A percentile compares a stretch with the other conserved stretches of the same genome.
phyloP scores from a whole-genome alignment of 2,329 filamentous ascomycete species.

The Trichoderma aggressivum region DNA sequence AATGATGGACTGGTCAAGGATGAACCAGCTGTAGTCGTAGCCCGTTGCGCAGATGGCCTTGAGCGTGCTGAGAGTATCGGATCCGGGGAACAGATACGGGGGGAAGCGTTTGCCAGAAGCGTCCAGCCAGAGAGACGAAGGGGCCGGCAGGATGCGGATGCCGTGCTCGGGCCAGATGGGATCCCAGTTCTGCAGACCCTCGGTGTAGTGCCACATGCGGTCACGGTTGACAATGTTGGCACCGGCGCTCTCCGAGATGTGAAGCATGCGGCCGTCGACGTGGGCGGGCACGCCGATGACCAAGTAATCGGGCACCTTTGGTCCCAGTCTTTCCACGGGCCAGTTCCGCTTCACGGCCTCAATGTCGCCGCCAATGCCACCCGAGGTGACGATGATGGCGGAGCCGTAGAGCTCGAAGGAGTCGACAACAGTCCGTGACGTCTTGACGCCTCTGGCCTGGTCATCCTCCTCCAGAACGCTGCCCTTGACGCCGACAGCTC shows the following conservation, averaged over 20 bases:
- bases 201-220: conserved; percentile 65
- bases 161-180: conserved; percentile 60
- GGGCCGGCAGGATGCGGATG: conserved; percentile 58
- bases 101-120: conserved; percentile 57
- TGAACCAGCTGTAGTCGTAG: conserved; percentile 63
- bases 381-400: conserved; percentile 53
- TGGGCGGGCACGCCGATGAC: conserved; percentile 60
- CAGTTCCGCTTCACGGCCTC: conserved; percentile 57
- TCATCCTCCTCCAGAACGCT: conserved; percentile 51
- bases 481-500: conserved; percentile 52
- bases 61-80: conserved; percentile 56
- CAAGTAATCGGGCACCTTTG: conserved; percentile 53
- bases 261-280: conserved; percentile 63
- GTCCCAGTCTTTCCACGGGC: conserved; percentile 56
- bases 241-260: conserved; percentile 50
- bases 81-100: conserved; percentile 53
- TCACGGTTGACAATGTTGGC: conserved; percentile 58
- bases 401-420: conserved; percentile 53
- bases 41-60: conserved; percentile 59
- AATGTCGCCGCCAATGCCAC: conserved; percentile 60
- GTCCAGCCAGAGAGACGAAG: conserved; percentile 61
- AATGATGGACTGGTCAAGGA: conserved; percentile 56
- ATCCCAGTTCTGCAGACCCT: conserved; percentile 60
- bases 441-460: conserved; percentile 49
- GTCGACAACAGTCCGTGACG: conserved; percentile 46